These are phyloP conservation scores for Staphylotrichum longicolle DNA, from an alignment of 495 filamentous ascomycete species.

Conservation along the genomic window DNA sequence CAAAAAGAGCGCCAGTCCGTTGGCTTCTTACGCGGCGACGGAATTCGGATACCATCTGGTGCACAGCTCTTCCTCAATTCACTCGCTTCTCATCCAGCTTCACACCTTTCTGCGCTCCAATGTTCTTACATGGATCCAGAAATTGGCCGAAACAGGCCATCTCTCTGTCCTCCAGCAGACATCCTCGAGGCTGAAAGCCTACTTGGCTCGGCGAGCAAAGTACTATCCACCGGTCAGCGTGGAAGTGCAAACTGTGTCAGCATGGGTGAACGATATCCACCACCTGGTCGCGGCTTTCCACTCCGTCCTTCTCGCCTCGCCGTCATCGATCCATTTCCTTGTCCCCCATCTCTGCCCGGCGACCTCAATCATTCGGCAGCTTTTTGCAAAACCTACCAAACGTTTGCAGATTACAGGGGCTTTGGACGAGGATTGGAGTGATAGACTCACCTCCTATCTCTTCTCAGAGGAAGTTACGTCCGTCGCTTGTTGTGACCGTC, in stretches of 20 bases:
- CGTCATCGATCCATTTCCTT: constrained; percentile 14
- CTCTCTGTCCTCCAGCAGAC: constrained; percentile 9
- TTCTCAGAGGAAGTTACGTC: constrained; percentile 6
- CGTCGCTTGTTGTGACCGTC: constrained; percentile 10
- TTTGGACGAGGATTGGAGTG: constrained; percentile 18
- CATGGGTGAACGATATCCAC: constrained; percentile 12
- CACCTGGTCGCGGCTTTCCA: constrained; percentile 7
- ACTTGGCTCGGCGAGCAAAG: too few species aligned
- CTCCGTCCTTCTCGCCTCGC: constrained; percentile 16
- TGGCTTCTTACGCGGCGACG: constrained; percentile 19
- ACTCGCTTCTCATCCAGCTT: constrained; percentile 13
- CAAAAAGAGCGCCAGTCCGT: constrained; percentile 7
- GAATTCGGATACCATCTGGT: constrained; percentile 26
- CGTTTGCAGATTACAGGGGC: constrained; percentile 14
- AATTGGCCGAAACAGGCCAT: background rate
- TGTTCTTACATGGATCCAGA: constrained; percentile 25
- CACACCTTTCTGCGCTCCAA: constrained; percentile 18
- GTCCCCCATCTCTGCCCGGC: constrained; percentile 19
- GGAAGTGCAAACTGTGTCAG: background rate
- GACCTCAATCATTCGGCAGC: constrained; percentile 15
- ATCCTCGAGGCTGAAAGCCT: constrained; percentile 6
- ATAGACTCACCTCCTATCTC: constrained; percentile 16
- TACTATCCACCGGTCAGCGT: too few species aligned
- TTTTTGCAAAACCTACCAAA: constrained; percentile 10
- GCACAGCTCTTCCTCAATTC: constrained; percentile 15